Percentiles rank a stretch among this genome's conserved stretches.
Conservation (phyloP, 1,284 basidiomycete species). For the Marasmius fiardii region DNA sequence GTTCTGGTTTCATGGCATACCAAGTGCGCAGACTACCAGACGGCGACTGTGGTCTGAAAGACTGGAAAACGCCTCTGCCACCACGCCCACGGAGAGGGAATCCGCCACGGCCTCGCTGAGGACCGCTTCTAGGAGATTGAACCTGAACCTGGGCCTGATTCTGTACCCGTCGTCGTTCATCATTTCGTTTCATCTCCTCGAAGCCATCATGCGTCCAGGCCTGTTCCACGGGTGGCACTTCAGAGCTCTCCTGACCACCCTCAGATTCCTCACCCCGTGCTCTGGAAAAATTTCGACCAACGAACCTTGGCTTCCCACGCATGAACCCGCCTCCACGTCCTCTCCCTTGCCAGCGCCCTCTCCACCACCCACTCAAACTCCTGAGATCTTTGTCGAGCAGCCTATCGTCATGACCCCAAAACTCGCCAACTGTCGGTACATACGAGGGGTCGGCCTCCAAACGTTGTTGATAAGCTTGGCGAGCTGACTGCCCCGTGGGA, state of each 20-base stretch:
- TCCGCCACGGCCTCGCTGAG: conserved; percentile 38
- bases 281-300: conserved; percentile 14
- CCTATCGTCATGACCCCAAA: conserved; percentile 91
- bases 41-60: conserved; percentile 24
- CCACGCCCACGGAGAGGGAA: conserved; percentile 15
- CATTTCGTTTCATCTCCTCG: conserved; percentile 75
- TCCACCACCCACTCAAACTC: conserved; percentile 79
- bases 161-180: conserved; percentile 51
- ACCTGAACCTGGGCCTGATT: conserved; percentile 24
- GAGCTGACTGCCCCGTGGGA: conserved; percentile 53
- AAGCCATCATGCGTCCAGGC: conserved; percentile 81
- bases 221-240: conserved; percentile 56
- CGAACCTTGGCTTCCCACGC: conserved; percentile 53
- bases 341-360: conserved; percentile 70
- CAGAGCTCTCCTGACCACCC: conserved; percentile 17
- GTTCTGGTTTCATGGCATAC: conserved; percentile 73
- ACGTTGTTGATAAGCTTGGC: conserved; percentile 75
- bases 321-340: conserved; percentile 54
- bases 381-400: conserved; percentile 71
- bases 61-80: conserved; percentile 40
- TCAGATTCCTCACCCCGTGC: conserved; percentile 18
- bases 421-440: conserved; percentile 83
- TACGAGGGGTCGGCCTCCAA: conserved; percentile 81
- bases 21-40: conserved; percentile 45
- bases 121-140: conserved; percentile 20